Evolutionary conservation across 768 basidiomycete species (phyloP).

Genomic region (Botryobasidium botryosum): DNA sequence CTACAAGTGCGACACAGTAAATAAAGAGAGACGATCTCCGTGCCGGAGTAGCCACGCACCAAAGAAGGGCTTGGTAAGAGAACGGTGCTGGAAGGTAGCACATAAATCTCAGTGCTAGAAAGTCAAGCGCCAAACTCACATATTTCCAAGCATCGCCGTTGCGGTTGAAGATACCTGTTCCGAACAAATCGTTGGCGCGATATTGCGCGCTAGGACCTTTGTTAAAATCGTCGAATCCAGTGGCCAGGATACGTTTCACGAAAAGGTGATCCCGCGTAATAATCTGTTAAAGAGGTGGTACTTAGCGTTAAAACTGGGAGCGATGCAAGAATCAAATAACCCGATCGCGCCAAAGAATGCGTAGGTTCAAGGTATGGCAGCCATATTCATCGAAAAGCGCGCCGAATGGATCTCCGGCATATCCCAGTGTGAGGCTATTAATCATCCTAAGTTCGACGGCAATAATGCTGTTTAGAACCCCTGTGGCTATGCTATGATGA

Average conservation of each 20-base stretch:
- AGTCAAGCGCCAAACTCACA: conserved; percentile 10
- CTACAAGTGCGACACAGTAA: conserved; percentile 11
- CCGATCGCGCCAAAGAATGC: conserved; percentile 1
- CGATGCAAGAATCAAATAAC: no score
- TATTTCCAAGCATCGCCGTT: conserved; percentile 19
- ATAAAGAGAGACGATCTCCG: neutral
- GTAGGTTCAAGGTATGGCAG: neutral
- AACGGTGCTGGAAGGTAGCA: conserved; percentile 15
- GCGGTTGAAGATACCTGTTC: conserved; percentile 21
- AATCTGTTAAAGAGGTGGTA: neutral
- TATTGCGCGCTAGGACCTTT: conserved; percentile 14
- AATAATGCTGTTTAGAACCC: no score
- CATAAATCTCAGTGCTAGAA: neutral
- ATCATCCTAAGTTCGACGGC: no score
- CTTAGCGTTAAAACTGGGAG: no score
- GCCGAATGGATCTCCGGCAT: no score
- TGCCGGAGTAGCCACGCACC: conserved; percentile 2
- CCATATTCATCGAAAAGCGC: no score
- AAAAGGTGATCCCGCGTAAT: conserved; percentile 9
- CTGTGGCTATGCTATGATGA: no score
- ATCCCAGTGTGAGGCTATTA: no score
- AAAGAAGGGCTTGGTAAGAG: conserved; percentile 19
- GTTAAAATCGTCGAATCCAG: conserved; percentile 7
- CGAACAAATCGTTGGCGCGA: conserved; percentile 16
- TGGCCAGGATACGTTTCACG: conserved; percentile 9